Evolutionary conservation across 1,284 basidiomycete genomes (phyloP), one percentile per base, ranked within the genome.

Genomic region (Lentinus polychrous): DNA sequence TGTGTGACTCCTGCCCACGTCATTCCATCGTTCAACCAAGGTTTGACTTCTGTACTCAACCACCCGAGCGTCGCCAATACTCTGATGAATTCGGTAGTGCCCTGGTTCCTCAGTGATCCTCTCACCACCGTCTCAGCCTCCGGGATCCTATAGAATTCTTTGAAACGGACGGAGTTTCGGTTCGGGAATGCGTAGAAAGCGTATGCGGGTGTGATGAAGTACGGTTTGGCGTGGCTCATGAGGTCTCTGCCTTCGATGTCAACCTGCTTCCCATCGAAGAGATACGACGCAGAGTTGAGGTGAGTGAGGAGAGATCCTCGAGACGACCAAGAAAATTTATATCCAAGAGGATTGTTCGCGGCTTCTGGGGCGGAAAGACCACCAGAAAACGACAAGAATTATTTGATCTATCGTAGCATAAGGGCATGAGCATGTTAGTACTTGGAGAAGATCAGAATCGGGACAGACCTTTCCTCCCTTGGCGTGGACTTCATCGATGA

Each of bases 291-390:
- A 42, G 81, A 78, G 77, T 98, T 99, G 59, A 95, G 82, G 50
- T 97, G 80, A 5, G 95, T 95, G 58, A 98, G 86, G 46, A 99
- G 83, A 42, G 96, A 94, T 51, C 95, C 96, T 42, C 93, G 88
- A 24, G 94, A 92, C 2, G 94, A 96, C 96, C 96, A 99, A 34
- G 93, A 96, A 76, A 99, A 98, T 70, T 98, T 98, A 84, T 98
- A 99, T 24, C 96, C 95, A 52, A 99, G 86, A 7, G 96, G 94
- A 74, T 98, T 99, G 63, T 86, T 83, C 12, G 92, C 83, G 58
- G 86, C 83, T 60, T 92, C 83, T 14, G 94, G 93, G 2, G 94
- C 91, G 49, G 94, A 93, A 36, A 97, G 84, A 52, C 95, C 96
- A 67, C 95, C 94, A 60, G 96, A 99, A 81, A 93, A 98, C 1